These are phyloP conservation scores for thale cress (Arabidopsis thaliana) DNA, from an alignment of 345 rosid genomes.

Conservation along the genomic window DNA sequence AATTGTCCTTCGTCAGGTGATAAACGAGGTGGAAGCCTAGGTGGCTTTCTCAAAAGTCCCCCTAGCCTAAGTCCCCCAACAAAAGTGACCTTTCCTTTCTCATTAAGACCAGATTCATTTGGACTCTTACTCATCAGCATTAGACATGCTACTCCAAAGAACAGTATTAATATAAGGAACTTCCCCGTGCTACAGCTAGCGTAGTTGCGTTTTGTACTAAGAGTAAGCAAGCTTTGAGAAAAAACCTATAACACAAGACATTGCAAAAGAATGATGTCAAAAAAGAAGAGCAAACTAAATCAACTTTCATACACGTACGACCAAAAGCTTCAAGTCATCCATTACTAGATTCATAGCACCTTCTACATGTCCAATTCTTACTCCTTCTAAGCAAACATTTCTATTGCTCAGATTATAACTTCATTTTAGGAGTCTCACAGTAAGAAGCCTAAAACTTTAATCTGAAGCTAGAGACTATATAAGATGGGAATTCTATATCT, in stretches of 20 bases:
- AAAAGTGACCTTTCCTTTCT: slow-evolving; percentile 46
- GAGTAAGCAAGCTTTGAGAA: slow-evolving; percentile 62
- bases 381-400: background rate
- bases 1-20: slow-evolving; percentile 72
- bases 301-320: slow-evolving; percentile 20
- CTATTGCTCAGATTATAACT: background rate
- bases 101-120: slow-evolving; percentile 41
- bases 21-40: slow-evolving; percentile 89
- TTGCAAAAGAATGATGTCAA: slow-evolving; percentile 16
- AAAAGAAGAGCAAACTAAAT: slow-evolving; percentile 8
- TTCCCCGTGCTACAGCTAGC: slow-evolving; percentile 83
- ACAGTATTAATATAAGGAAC: slow-evolving; percentile 65
- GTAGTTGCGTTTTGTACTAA: slow-evolving; percentile 60
- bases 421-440: background rate
- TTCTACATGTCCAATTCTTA: too few species aligned
- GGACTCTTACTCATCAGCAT: slow-evolving; percentile 58
- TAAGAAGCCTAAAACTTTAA: slow-evolving; percentile 9
- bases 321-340: slow-evolving; percentile 18
- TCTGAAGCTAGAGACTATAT: slow-evolving; percentile 13
- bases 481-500: background rate
- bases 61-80: slow-evolving; percentile 54
- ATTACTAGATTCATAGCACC: slow-evolving; percentile 24
- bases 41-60: slow-evolving; percentile 74
- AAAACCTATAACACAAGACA: slow-evolving; percentile 60
- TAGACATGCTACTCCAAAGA: slow-evolving; percentile 76